A percentile compares a stretch with the other conserved stretches of the same genome.
Conservation (phyloP, 2,329 filamentous ascomycete species). For the Sclerotinia minor region DNA sequence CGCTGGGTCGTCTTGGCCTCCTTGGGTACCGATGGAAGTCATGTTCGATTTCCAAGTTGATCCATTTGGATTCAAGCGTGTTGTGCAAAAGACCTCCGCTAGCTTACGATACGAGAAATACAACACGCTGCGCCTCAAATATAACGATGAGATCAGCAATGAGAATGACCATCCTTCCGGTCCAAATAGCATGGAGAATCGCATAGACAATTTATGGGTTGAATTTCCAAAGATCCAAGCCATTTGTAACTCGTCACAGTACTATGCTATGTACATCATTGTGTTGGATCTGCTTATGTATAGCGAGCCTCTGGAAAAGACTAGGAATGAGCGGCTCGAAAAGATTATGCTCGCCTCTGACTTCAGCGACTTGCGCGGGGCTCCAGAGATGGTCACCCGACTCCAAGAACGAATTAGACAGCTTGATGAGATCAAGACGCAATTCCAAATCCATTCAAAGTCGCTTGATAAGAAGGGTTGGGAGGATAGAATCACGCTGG, state of each 20-base stretch:
- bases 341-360: slow-evolving; percentile 99
- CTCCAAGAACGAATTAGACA: slow-evolving; percentile 91
- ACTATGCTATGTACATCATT: slow-evolving; percentile 98
- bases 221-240: slow-evolving; percentile 92
- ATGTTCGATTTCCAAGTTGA: slow-evolving; percentile 96
- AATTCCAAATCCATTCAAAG: slow-evolving; percentile 91
- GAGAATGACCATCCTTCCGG: slow-evolving; percentile 55
- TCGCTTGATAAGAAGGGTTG: slow-evolving; percentile 86
- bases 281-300: slow-evolving; percentile 94
- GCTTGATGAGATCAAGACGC: slow-evolving; percentile 91
- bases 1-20: slow-evolving; percentile 85
- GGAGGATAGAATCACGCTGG: slow-evolving; percentile 85
- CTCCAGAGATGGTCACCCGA: slow-evolving; percentile 87
- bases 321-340: slow-evolving; percentile 89
- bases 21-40: slow-evolving; percentile 97
- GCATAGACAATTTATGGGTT: slow-evolving; percentile 96
- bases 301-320: slow-evolving; percentile 94
- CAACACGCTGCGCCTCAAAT: slow-evolving; percentile 94
- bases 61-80: slow-evolving; percentile 95
- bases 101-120: slow-evolving; percentile 96
- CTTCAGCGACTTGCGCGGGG: slow-evolving; percentile 93
- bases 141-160: slow-evolving; percentile 81
- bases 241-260: slow-evolving; percentile 96
- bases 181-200: slow-evolving; percentile 63
- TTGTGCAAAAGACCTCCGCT: slow-evolving; percentile 95